phyloP scores from a whole-genome alignment of 768 basidiomycete species.

The Zangia roseola region DNA sequence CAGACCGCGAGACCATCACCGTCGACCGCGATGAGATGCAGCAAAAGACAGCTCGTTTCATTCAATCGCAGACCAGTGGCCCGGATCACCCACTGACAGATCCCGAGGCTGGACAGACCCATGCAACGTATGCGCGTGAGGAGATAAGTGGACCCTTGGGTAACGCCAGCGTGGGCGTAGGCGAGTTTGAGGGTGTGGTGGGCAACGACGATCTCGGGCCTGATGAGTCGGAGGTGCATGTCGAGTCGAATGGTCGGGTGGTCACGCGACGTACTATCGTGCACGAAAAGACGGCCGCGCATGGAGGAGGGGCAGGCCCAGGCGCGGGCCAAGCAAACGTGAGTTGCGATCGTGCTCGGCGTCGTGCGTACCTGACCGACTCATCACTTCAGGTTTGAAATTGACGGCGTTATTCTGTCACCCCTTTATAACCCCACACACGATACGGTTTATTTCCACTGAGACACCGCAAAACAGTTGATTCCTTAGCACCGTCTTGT shows the following conservation, averaged over 20 bases:
- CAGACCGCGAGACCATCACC: constrained; percentile 20
- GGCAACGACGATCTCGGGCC: constrained; percentile 30
- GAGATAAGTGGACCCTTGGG: constrained; percentile 30
- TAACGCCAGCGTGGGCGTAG: constrained; percentile 27
- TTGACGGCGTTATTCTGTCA: background rate
- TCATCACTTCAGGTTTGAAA: constrained; percentile 11
- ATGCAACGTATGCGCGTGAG: constrained; percentile 28
- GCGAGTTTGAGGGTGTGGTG: constrained; percentile 31
- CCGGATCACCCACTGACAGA: background rate
- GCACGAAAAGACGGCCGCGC: background rate
- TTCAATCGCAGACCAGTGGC: constrained; percentile 2
- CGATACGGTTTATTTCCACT: background rate
- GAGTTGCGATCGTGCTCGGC: constrained; percentile 3
- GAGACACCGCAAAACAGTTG: background rate
- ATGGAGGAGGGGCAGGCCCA: too few relatives aligned
- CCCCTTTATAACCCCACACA: background rate
- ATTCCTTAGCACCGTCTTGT: background rate
- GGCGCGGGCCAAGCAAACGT: constrained; percentile 17
- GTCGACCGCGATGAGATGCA: constrained; percentile 18
- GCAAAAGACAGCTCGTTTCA: constrained; percentile 21
- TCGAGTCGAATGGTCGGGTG: constrained; percentile 26
- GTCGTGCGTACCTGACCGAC: background rate
- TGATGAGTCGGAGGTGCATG: constrained; percentile 12
- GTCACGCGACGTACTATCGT: constrained; percentile 17
- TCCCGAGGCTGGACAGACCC: constrained; percentile 19